phyloP scores from a whole-genome alignment of 2,329 filamentous ascomycete species.

The Spiromastix sp. region DNA sequence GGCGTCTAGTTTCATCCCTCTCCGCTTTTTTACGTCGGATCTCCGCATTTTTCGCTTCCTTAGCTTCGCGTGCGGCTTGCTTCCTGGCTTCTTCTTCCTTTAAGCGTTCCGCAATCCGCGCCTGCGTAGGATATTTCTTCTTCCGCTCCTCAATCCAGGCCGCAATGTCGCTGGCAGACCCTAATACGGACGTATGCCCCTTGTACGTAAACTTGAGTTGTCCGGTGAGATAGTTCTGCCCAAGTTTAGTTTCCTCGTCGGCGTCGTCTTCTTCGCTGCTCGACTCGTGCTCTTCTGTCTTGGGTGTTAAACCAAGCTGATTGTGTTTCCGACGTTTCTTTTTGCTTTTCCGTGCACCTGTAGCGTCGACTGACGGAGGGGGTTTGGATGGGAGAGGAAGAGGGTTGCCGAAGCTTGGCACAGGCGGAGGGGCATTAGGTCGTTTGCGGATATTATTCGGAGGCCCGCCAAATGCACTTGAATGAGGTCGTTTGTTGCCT shows the following conservation, averaged over 20 bases:
- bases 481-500: constrained; percentile 27
- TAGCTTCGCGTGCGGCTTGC: constrained; percentile 25
- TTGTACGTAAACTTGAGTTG: constrained; percentile 45
- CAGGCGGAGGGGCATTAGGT: constrained; percentile 30
- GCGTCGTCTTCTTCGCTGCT: constrained; percentile 37
- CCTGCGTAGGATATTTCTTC: constrained; percentile 69
- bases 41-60: constrained; percentile 29
- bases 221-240: constrained; percentile 15
- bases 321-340: constrained; percentile 34
- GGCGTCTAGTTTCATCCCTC: constrained; percentile 22
- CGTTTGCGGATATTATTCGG: constrained; percentile 16
- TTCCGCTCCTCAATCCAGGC: constrained; percentile 74
- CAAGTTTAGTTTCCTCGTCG: constrained; percentile 34
- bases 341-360: constrained; percentile 30
- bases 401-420: constrained; percentile 35
- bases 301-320: constrained; percentile 38
- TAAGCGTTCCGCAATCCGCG: constrained; percentile 42
- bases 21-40: constrained; percentile 27
- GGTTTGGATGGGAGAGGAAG: constrained; percentile 34
- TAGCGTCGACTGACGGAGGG: constrained; percentile 24
- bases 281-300: constrained; percentile 34
- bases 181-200: constrained; percentile 43
- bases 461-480: constrained; percentile 18
- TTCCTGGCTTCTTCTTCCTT: constrained; percentile 45
- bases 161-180: constrained; percentile 56